These are phyloP conservation scores for Pseudomassariella vexata DNA, from an alignment of 2,329 filamentous ascomycete genomes.

Conservation along the genomic window DNA sequence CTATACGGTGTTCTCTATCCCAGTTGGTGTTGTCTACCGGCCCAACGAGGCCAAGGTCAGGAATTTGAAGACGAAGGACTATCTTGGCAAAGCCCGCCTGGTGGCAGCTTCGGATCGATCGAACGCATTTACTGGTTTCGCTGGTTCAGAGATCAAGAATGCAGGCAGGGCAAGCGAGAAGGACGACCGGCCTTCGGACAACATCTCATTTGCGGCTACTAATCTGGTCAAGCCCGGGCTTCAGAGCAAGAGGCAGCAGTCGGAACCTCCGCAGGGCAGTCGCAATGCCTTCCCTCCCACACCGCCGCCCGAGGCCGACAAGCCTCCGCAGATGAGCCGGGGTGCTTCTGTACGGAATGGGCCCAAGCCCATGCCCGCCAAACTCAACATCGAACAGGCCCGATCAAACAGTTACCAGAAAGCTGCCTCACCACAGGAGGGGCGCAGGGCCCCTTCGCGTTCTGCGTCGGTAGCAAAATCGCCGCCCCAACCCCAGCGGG, in stretches of 20 bases:
- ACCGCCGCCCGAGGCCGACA: conserved; percentile 88
- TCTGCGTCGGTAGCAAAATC: conserved; percentile 39
- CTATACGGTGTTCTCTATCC: conserved; percentile 97
- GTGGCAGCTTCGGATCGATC: conserved; percentile 79
- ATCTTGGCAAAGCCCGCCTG: conserved; percentile 90
- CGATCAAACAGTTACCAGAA: conserved; percentile 50
- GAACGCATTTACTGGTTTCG: conserved; percentile 78
- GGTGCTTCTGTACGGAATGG: conserved; percentile 58
- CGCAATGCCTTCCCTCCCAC: conserved; percentile 93
- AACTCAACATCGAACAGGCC: conserved; percentile 54
- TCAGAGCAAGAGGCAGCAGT: conserved; percentile 75
- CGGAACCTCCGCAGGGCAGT: conserved; percentile 66
- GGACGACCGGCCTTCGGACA: conserved; percentile 78
- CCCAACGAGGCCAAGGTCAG: conserved; percentile 98
- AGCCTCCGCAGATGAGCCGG: conserved; percentile 42
- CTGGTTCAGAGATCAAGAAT: conserved; percentile 73
- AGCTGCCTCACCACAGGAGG: conserved; percentile 38
- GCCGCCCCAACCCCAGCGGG: conserved; percentile 37
- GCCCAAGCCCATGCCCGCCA: conserved; percentile 54
- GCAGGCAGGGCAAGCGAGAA: conserved; percentile 50
- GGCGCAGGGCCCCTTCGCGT: conserved; percentile 26
- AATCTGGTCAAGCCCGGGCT: conserved; percentile 88
- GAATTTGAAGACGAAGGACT: conserved; percentile 96
- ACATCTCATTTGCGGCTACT: conserved; percentile 84
- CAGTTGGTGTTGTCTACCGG: conserved; percentile 89